Conservation (phyloP, 176 grass and related monocot species). For the Aegilops umbellulata region DNA sequence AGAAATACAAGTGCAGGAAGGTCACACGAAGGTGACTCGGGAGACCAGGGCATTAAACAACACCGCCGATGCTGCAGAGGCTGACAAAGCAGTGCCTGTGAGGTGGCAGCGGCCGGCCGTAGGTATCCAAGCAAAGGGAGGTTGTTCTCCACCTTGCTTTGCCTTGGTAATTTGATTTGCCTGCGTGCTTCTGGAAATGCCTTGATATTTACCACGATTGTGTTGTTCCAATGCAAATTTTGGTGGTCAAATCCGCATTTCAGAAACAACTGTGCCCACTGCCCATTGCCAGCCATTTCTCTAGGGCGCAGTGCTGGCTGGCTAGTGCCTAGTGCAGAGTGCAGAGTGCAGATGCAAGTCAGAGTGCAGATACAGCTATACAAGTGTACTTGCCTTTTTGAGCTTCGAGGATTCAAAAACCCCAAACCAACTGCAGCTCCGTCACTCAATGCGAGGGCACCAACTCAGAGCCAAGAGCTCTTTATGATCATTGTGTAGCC, state of each 20-base stretch:
- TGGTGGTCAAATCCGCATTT: not conserved
- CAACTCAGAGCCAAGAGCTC: not conserved
- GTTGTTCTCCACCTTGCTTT: not conserved
- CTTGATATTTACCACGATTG: not conserved
- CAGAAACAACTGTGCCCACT: not conserved
- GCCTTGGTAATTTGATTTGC: not conserved
- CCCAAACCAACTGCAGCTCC: not conserved
- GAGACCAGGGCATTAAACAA: constrained; percentile 19
- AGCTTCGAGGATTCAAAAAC: constrained; percentile 25
- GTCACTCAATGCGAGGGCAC: constrained; percentile 8
- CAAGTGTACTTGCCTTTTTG: not conserved
- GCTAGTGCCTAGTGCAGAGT: not conserved
- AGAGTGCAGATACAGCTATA: too few relatives aligned
- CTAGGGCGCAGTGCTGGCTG: not conserved
- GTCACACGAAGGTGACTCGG: constrained; percentile 27
- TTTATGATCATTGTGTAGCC: not conserved
- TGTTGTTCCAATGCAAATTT: not conserved
- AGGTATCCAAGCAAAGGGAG: constrained; percentile 2
- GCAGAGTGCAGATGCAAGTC: not conserved
- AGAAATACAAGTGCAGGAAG: not conserved
- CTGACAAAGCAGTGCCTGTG: constrained; percentile 16
- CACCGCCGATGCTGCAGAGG: not conserved
- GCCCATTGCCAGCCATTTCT: not conserved
- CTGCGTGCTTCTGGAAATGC: too few relatives aligned
- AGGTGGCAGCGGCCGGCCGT: not conserved